Conservation (phyloP, 73 alveolate species). For the Paramecium primaurelia region DNA sequence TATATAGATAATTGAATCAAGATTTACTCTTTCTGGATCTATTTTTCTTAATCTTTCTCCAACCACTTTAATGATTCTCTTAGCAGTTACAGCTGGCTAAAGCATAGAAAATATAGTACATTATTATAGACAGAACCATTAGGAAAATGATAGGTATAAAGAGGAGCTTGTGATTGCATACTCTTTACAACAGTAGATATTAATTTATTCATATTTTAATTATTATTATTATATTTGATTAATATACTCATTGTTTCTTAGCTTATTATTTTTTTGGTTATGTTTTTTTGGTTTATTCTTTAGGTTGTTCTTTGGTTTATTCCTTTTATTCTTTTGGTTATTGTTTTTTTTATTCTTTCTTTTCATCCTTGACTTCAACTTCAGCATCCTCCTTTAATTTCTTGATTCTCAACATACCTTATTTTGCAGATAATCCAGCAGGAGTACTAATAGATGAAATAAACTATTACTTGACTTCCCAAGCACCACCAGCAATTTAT, state of each 20-base stretch:
- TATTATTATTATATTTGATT: not conserved
- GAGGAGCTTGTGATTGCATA: not conserved
- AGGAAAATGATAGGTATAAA: not conserved
- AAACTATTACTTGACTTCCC: conserved; percentile 66
- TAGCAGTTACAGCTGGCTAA: conserved; percentile 65
- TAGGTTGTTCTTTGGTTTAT: conserved; percentile 8
- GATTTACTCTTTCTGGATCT: conserved; percentile 64
- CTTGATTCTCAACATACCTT: conserved; percentile 77
- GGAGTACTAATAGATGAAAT: conserved; percentile 59
- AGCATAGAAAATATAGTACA: not conserved
- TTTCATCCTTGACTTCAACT: conserved; percentile 57
- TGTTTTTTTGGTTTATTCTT: not conserved
- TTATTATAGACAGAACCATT: not conserved
- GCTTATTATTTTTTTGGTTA: conserved; percentile 1
- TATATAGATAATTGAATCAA: not conserved
- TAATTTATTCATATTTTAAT: conserved; percentile 10
- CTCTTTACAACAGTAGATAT: not conserved
- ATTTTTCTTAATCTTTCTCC: conserved; percentile 83
- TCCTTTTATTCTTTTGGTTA: not conserved
- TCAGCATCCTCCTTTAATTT: conserved; percentile 81
- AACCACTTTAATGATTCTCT: conserved; percentile 79
- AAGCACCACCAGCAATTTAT: conserved; percentile 88
- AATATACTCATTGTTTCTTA: conserved; percentile 20
- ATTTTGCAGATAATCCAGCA: conserved; percentile 79
- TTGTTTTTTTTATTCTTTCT: conserved; percentile 1